These are phyloP conservation scores for Agrostemma githago DNA, from an alignment of 148 eudicot genomes.

Conservation along the genomic window DNA sequence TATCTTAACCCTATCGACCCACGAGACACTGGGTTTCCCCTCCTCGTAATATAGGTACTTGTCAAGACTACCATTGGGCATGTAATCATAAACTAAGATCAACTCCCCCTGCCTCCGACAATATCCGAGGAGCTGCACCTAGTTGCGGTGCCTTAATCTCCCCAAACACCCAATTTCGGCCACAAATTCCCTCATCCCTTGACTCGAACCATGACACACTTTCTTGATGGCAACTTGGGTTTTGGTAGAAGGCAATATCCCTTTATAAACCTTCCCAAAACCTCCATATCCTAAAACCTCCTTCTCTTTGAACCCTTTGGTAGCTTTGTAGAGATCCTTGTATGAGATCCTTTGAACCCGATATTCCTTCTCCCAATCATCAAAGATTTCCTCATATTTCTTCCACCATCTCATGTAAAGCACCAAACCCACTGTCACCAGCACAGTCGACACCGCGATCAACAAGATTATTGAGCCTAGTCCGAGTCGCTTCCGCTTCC, in stretches of 20 bases:
- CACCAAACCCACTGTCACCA: slow-evolving; percentile 9
- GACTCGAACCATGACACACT: slow-evolving; percentile 38
- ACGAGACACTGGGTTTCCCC: slow-evolving; percentile 16
- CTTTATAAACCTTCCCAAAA: no score
- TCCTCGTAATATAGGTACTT: slow-evolving; percentile 23
- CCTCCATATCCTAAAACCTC: no score
- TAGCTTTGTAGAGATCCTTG: slow-evolving; percentile 44
- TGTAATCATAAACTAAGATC: slow-evolving; percentile 18
- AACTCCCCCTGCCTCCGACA: slow-evolving; percentile 37
- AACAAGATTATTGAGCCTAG: slow-evolving; percentile 16
- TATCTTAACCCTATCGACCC: slow-evolving; percentile 32
- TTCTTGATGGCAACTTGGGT: slow-evolving; percentile 34
- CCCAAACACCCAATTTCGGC: slow-evolving; percentile 41
- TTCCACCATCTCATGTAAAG: slow-evolving; percentile 30
- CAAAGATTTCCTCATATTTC: slow-evolving; percentile 44
- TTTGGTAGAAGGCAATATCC: slow-evolving; percentile 8
- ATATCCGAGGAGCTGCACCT: not conserved
- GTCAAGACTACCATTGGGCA: slow-evolving; percentile 36
- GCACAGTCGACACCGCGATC: slow-evolving; percentile 13
- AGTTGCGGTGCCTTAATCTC: slow-evolving; percentile 8
- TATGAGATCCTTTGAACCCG: slow-evolving; percentile 41
- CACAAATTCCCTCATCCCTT: slow-evolving; percentile 40
- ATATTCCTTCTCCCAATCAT: slow-evolving; percentile 51
- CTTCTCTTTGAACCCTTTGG: slow-evolving; percentile 23
- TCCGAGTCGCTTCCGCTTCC: slow-evolving; percentile 3